These are phyloP conservation scores for Fusarium sp. DNA, from an alignment of 2,329 filamentous ascomycete species.

Conservation along the genomic window DNA sequence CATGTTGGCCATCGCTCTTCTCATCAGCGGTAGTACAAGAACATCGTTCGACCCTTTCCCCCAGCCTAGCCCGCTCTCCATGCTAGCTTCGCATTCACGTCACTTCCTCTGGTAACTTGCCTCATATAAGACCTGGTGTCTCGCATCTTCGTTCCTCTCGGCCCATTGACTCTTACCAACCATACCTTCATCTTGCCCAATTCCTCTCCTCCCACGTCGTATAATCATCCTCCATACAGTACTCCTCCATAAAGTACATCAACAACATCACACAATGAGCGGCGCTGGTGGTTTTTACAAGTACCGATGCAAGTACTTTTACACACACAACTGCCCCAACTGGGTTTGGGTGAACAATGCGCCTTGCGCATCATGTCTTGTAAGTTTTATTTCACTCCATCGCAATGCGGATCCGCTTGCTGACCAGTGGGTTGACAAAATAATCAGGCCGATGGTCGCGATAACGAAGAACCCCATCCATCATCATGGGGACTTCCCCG, in stretches of 20 bases:
- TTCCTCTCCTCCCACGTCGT: slow-evolving; percentile 3
- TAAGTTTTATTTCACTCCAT: slow-evolving; percentile 41
- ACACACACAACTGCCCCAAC: slow-evolving; percentile 63
- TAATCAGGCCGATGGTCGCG: slow-evolving; percentile 62
- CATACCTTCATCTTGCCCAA: slow-evolving; percentile 12
- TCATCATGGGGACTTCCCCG: slow-evolving; percentile 48
- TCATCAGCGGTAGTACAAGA: slow-evolving; percentile 42
- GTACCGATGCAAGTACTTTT: slow-evolving; percentile 68
- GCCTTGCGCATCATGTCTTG: slow-evolving; percentile 62
- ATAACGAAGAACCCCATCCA: slow-evolving; percentile 51
- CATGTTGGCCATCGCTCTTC: slow-evolving; percentile 41
- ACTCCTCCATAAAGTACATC: background rate
- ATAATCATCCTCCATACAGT: slow-evolving; percentile 8
- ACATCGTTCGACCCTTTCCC: slow-evolving; percentile 46
- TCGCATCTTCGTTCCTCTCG: slow-evolving; percentile 27
- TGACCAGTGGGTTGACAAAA: slow-evolving; percentile 22
- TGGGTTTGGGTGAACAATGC: slow-evolving; percentile 67
- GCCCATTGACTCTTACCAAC: slow-evolving; percentile 20
- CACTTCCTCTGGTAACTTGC: slow-evolving; percentile 36
- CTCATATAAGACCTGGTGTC: slow-evolving; percentile 41
- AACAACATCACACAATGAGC: slow-evolving; percentile 44
- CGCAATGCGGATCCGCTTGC: slow-evolving; percentile 1
- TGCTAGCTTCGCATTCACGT: slow-evolving; percentile 40
- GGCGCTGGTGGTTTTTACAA: slow-evolving; percentile 61
- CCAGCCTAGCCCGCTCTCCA: slow-evolving; percentile 36